Evolutionary conservation across 2,329 filamentous ascomycete species (phyloP).

Genomic region (Pseudogymnoascus sp.): DNA sequence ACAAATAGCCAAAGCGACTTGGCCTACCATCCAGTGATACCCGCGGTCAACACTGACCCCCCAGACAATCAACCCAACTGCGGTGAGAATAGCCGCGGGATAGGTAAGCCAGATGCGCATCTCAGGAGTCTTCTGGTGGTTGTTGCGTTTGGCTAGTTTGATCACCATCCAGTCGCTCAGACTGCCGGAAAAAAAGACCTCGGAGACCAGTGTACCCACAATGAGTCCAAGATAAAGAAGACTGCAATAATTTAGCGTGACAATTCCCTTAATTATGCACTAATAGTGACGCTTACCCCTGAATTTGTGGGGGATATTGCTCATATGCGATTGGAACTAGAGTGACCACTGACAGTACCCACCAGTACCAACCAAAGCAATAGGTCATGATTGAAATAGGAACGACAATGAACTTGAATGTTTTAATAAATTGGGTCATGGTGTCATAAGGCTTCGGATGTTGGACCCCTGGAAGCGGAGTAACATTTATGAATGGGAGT

Average conservation of each 20-base stretch:
- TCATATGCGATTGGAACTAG: neutral
- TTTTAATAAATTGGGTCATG: slow-evolving; percentile 37
- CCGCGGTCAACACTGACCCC: slow-evolving; percentile 44
- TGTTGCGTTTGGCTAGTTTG: slow-evolving; percentile 29
- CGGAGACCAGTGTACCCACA: slow-evolving; percentile 44
- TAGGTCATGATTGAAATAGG: slow-evolving; percentile 41
- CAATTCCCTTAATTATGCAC: neutral
- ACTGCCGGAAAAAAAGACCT: slow-evolving; percentile 38
- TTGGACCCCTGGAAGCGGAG: slow-evolving; percentile 41
- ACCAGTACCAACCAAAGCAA: slow-evolving; percentile 51
- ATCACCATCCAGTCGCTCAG: slow-evolving; percentile 29
- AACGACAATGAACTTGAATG: slow-evolving; percentile 40
- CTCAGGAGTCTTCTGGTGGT: slow-evolving; percentile 32
- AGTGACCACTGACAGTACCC: slow-evolving; percentile 26
- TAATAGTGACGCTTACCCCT: neutral
- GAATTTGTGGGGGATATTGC: neutral
- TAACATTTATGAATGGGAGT: slow-evolving; percentile 18
- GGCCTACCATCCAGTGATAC: slow-evolving; percentile 51
- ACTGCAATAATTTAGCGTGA: slow-evolving; percentile 25
- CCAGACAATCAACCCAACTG: slow-evolving; percentile 46
- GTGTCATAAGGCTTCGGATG: slow-evolving; percentile 44
- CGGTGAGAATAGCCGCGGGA: slow-evolving; percentile 41
- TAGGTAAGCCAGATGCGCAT: slow-evolving; percentile 41
- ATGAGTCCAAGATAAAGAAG: slow-evolving; percentile 46
- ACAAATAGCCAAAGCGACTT: slow-evolving; percentile 48